Conservation (phyloP, 257 asterid genomes). For the Solanum boliviense region DNA sequence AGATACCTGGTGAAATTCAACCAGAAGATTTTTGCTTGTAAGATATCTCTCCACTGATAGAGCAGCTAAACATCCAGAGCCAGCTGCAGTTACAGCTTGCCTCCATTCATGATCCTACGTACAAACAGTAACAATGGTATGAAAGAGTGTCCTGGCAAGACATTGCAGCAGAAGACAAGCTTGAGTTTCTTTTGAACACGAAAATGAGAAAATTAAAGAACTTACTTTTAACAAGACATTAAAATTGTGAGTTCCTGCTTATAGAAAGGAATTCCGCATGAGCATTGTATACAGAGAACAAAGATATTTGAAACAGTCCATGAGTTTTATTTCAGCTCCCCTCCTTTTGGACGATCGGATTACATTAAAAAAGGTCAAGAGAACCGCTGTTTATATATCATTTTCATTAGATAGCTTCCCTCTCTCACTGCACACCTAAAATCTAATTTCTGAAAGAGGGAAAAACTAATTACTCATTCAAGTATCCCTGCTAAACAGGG, state of each 20-base stretch:
- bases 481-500: not conserved
- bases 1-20: conserved; percentile 96
- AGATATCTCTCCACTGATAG: conserved; percentile 95
- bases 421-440: not conserved
- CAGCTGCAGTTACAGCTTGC: conserved; percentile 98
- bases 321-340: not conserved
- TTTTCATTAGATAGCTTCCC: not conserved
- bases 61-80: conserved; percentile 97
- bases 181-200: not conserved
- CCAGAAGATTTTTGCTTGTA: conserved; percentile 60
- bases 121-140: not conserved
- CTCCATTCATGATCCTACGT: conserved; percentile 97
- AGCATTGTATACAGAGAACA: not conserved
- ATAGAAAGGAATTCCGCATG: not conserved
- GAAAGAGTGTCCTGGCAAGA: not conserved
- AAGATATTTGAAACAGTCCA: not conserved
- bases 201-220: not conserved
- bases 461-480: not conserved
- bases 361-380: not conserved
- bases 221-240: not conserved
- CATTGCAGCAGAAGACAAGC: not conserved
- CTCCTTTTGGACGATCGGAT: not conserved
- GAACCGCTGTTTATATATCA: not conserved
- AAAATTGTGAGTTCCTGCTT: not conserved
- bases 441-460: not conserved